These are phyloP conservation scores for Talaromyces albobiverticillius DNA, from an alignment of 2,329 filamentous ascomycete genomes.

Conservation along the genomic window DNA sequence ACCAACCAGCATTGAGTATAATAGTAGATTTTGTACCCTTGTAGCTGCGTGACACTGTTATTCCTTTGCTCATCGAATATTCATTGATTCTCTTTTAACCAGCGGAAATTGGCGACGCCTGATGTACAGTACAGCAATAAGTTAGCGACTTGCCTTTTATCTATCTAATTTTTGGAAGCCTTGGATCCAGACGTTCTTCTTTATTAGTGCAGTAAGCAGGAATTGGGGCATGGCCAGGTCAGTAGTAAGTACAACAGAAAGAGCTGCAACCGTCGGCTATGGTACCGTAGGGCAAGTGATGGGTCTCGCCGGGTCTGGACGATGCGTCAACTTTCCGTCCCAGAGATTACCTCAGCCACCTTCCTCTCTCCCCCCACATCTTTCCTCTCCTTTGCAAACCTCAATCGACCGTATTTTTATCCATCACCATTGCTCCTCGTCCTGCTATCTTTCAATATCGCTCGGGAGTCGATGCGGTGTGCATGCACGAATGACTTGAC, in stretches of 20 bases:
- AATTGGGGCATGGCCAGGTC: no score
- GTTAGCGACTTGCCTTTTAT: no score
- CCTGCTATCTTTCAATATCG: background rate
- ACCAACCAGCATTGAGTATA: conserved; percentile 10
- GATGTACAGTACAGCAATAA: background rate
- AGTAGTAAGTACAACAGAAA: no score
- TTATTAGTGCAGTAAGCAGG: no score
- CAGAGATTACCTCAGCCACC: background rate
- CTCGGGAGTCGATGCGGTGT: background rate
- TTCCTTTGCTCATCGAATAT: no score
- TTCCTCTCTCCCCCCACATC: background rate
- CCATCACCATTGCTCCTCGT: background rate
- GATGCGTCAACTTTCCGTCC: background rate
- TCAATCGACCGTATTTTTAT: background rate
- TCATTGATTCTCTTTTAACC: background rate
- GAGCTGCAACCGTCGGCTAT: no score
- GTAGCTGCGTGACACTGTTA: background rate
- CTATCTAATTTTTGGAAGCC: no score
- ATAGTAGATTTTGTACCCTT: background rate
- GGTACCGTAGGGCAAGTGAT: background rate
- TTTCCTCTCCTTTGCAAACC: background rate
- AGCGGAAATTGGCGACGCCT: background rate
- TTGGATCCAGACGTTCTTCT: no score
- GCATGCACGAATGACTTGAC: conserved; percentile 5
- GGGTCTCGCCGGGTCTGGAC: background rate